Evolutionary conservation across 2,329 filamentous ascomycete species (phyloP).

Genomic region (Penicillium thymicola): DNA sequence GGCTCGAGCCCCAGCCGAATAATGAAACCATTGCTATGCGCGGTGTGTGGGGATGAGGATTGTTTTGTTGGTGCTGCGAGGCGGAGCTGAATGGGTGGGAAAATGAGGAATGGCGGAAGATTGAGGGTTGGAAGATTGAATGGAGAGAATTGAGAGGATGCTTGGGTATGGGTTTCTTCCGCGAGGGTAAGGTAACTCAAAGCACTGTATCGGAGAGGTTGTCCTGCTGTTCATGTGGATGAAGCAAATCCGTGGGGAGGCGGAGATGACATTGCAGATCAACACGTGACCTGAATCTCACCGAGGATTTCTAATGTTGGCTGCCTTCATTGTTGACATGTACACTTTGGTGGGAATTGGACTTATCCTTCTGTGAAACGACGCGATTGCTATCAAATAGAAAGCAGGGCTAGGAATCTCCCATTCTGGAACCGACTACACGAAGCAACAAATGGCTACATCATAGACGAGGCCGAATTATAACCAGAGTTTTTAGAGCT

Average conservation of each 20-base stretch:
- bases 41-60: background rate
- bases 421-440: no score
- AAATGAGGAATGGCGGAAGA: background rate
- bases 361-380: background rate
- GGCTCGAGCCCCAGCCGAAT: constrained; percentile 25
- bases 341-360: background rate
- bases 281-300: background rate
- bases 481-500: background rate
- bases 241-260: constrained; percentile 9
- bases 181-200: background rate
- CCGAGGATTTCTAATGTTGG: background rate
- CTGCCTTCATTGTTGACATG: background rate
- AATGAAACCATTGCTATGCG: constrained; percentile 24
- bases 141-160: background rate
- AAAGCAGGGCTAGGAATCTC: no score
- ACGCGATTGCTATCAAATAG: no score
- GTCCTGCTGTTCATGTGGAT: background rate
- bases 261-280: background rate
- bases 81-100: background rate
- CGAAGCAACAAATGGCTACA: background rate
- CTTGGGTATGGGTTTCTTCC: background rate
- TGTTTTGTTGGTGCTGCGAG: background rate
- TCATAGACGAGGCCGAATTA: background rate
- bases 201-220: background rate
- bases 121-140: background rate